Evolutionary conservation across 768 basidiomycete genomes (phyloP).

Genomic region (Pisolithus marmoratus): DNA sequence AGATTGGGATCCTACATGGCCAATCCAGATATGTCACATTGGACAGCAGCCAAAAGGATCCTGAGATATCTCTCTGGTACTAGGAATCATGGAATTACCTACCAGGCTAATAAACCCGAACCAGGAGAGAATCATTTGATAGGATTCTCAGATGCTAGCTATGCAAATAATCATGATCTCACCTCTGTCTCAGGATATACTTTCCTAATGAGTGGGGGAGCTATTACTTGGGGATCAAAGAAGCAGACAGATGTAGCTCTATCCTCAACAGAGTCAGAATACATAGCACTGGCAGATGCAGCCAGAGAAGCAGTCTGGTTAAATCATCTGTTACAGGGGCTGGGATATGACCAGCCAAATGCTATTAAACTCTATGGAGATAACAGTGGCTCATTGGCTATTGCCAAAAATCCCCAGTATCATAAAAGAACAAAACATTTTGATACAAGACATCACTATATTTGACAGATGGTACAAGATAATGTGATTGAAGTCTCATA

Average conservation of each 20-base stretch:
- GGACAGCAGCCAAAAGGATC: conserved; percentile 8
- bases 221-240: conserved; percentile 25
- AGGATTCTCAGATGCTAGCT: conserved; percentile 21
- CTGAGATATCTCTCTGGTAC: conserved; percentile 12
- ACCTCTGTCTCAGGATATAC: conserved; percentile 18
- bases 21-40: conserved; percentile 7
- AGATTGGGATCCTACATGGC: conserved; percentile 7
- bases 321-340: conserved; percentile 29
- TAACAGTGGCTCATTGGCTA: conserved; percentile 26
- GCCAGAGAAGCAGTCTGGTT: conserved; percentile 8
- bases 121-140: conserved; percentile 6
- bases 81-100: background rate
- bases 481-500: conserved; percentile 5
- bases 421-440: conserved; percentile 21
- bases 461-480: conserved; percentile 24
- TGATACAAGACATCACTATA: conserved; percentile 18
- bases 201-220: conserved; percentile 24
- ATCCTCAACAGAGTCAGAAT: conserved; percentile 2
- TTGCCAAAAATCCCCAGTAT: conserved; percentile 9
- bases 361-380: conserved; percentile 12
- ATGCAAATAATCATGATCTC: conserved; percentile 18
- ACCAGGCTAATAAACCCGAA: background rate
- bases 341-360: conserved; percentile 14
- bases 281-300: conserved; percentile 3
- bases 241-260: conserved; percentile 28